Base-by-base conservation (phyloP, 2,329 filamentous ascomycete genomes). In the Magnaporthiopsis rhizophila region DNA sequence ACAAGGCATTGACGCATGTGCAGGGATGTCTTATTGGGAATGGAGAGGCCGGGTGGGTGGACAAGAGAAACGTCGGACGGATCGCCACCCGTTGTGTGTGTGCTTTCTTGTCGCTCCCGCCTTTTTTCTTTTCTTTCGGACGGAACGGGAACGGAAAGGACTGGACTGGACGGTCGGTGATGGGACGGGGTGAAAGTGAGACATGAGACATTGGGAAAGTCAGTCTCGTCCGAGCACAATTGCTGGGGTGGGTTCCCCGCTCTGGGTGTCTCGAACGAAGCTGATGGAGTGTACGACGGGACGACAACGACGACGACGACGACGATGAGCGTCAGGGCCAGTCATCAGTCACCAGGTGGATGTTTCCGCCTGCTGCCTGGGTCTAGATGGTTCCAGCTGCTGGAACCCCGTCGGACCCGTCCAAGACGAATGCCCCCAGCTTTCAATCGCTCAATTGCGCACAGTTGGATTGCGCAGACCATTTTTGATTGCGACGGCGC, bases 1-100 rank as follows among this genome's bases (percentile, higher is more conserved):
- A 69, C 69, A 76, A 75, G 71, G 75, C 75, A 76, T 77, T 76
- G 74, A 77, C 72, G 74, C 73, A 75, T 65, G 67, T 73, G 69
- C 74, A 75, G 74, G 74, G 71, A 66, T 45, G 15, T 53, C 45
- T 24, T 21, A 53, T 53, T 53, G 45, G 45, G 45, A 21, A 30
- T 30, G 30, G 30, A n/a, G 30, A n/a, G 32, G 61, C 28, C 34
- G 34, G 34, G 30, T 53, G 34, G 34, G 30, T 53, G 45, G 45
- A 24, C 45, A 53, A 2, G 4, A 21, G 18, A 30, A 30, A 11
- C 45, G 45, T 8, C 21, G 21, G 21, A 53, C 45, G 45, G 45
- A 24, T 53, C 45, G n/a, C 45, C 45, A 24, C 45, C 45, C 45
- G 18, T n/a, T 53, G 7, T 24, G 45, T 21, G 6, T n/a, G 45